These are phyloP conservation scores for Acmispon strigosus DNA, from an alignment of 306 rosid species.

Conservation along the genomic window DNA sequence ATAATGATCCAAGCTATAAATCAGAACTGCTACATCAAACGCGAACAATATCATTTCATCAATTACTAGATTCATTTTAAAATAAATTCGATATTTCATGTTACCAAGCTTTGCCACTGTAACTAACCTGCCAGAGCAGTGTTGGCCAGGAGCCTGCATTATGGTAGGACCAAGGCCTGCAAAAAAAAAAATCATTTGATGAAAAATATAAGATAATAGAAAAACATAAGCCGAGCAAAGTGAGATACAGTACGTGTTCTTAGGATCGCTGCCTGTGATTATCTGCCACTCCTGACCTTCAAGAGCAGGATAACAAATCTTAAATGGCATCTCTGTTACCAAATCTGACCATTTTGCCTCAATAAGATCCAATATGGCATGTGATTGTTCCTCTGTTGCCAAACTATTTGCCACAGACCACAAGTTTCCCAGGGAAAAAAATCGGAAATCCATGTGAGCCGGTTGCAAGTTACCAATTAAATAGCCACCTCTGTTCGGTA, in stretches of 20 bases:
- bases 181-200: conserved; percentile 20
- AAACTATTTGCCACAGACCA: conserved; percentile 66
- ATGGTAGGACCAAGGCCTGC: conserved; percentile 90
- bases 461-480: conserved; percentile 86
- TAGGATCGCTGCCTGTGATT: conserved; percentile 80
- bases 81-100: not conserved
- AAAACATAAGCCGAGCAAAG: not conserved
- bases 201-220: not conserved
- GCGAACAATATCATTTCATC: not conserved
- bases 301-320: conserved; percentile 86
- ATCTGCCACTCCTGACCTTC: conserved; percentile 93
- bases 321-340: conserved; percentile 82
- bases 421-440: conserved; percentile 78
- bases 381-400: conserved; percentile 64
- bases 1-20: not conserved
- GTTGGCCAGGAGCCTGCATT: conserved; percentile 95
- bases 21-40: not conserved
- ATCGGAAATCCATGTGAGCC: conserved; percentile 95
- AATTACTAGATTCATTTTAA: not conserved
- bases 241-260: conserved; percentile 58
- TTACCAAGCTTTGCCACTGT: not conserved
- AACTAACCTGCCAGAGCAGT: conserved; percentile 82
- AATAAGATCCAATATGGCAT: conserved; percentile 75
- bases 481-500: conserved; percentile 76
- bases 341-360: conserved; percentile 83